Conservation (phyloP, 495 filamentous ascomycete species). For the Annulohypoxylon nitens region DNA sequence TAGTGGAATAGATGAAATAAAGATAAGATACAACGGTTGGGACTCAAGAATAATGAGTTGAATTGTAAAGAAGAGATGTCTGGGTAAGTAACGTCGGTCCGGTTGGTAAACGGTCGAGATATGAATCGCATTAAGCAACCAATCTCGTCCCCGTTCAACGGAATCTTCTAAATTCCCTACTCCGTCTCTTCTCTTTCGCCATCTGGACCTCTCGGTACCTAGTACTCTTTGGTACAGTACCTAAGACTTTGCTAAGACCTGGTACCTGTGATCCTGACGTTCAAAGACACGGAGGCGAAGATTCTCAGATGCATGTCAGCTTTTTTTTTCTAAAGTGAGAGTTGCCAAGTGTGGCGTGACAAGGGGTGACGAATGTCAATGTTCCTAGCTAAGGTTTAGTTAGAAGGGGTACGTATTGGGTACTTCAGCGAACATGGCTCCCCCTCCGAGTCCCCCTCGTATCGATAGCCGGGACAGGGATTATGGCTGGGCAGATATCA, state of each 20-base stretch:
- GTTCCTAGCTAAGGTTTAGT: neutral
- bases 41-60: neutral
- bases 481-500: slow-evolving; percentile 48
- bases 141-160: slow-evolving; percentile 32
- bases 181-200: slow-evolving; percentile 10
- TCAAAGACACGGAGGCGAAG: slow-evolving; percentile 19
- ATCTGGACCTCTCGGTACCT: neutral
- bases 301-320: slow-evolving; percentile 46
- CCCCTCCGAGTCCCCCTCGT: neutral
- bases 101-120: neutral
- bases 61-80: slow-evolving; percentile 18
- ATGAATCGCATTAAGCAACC: slow-evolving; percentile 39
- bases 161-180: slow-evolving; percentile 33
- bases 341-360: slow-evolving; percentile 41
- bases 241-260: neutral
- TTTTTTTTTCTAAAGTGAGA: slow-evolving; percentile 3
- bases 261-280: neutral
- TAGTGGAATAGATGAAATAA: slow-evolving; percentile 19
- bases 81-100: neutral
- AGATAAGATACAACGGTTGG: slow-evolving; percentile 5
- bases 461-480: slow-evolving; percentile 42
- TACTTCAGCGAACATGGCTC: neutral
- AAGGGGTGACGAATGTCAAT: slow-evolving; percentile 41
- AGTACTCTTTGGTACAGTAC: neutral
- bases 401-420: neutral